phyloP scores from a whole-genome alignment of 768 basidiomycete genomes.

The Lactarius vividus region DNA sequence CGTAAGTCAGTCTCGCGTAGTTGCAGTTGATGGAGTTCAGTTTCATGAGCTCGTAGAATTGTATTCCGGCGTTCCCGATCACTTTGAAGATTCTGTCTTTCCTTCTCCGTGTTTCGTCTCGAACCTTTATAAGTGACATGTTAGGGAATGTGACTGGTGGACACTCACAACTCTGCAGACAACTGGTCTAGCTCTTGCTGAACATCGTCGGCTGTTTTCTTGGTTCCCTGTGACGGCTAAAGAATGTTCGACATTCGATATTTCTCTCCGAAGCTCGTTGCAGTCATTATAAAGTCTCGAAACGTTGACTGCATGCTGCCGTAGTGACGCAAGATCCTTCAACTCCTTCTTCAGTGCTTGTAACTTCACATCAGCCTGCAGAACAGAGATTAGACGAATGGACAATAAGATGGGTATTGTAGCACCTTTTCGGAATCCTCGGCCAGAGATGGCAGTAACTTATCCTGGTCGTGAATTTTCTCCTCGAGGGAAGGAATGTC shows the following conservation, averaged over 20 bases:
- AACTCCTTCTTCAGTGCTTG: conserved; percentile 54
- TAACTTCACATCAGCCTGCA: conserved; percentile 52
- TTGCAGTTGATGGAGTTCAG: conserved; percentile 60
- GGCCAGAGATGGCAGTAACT: conserved; percentile 50
- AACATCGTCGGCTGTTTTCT: conserved; percentile 82
- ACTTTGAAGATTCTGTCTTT: conserved; percentile 50
- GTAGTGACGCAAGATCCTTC: conserved; percentile 57
- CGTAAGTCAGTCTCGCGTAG: conserved; percentile 56
- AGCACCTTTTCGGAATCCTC: conserved; percentile 61
- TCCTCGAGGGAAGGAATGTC: conserved; percentile 70
- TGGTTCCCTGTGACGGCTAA: conserved; percentile 73
- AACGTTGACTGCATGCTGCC: conserved; percentile 59
- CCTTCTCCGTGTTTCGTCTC: conserved; percentile 66
- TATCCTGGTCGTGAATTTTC: conserved; percentile 57
- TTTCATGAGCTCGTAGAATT: conserved; percentile 53
- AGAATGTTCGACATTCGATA: conserved; percentile 61
- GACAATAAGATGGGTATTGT: background rate
- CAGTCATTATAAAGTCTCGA: conserved; percentile 58
- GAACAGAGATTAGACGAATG: conserved; percentile 12
- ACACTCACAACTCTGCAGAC: conserved; percentile 60
- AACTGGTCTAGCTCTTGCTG: conserved; percentile 71
- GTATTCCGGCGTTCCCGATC: conserved; percentile 64
- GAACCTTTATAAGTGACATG: conserved; percentile 4
- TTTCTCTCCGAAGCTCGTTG: conserved; percentile 58
- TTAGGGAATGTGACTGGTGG: background rate